Evolutionary conservation across 176 grass and related monocot species (phyloP), one percentile per base, ranked within the genome.

Genomic region (Triticum urartu): DNA sequence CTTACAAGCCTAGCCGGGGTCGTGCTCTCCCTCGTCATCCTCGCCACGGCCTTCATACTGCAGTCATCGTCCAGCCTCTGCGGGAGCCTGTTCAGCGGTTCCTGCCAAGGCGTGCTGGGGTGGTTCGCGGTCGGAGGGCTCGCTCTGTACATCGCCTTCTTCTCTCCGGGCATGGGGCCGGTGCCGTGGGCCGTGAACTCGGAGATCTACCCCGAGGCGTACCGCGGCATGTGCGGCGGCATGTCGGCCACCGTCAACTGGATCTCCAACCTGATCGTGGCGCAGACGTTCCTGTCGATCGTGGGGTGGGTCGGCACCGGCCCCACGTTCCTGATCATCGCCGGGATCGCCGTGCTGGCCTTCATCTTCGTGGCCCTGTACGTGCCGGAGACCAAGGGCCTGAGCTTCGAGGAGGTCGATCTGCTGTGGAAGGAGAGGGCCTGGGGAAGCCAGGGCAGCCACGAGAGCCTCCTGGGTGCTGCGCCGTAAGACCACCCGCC

Each of bases 211-310:
- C 97, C 92, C 0, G 92, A 95, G 90, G 88, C 86, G 1, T 98
- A 98, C 82, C 91, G 97, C 14, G 94, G 97, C 7, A 73, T 90
- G 59, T 95, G 96, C 1, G 93, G 96, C 0, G 96, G 96, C 84
- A 98, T 98, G 96, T 98, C 96, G 3, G 96, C 96, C 52, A 98
- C 90, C 0, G 92, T 98, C 20, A 98, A 98, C 45, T 98, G 96
- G 96, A 30, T 90, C 11, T 98, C 93, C 2, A 98, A 98, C 91
- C 87, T 98, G 79, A 89, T 95, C 1, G 96, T 98, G 63, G 90
- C 96, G 0, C 93, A 95, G 65, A 95, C 81, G 5, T 98, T 98
- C 86, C 90, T 98, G 30, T 92, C 91, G 1, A 39, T 98, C 15
- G 90, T 98, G 26, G 84, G 88, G 30, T 21, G 81, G 89, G 75